A percentile compares a stretch with the other conserved stretches of the same genome.
phyloP scores from a whole-genome alignment of 2,329 filamentous ascomycete genomes.

The Pleoardoris graminearum region DNA sequence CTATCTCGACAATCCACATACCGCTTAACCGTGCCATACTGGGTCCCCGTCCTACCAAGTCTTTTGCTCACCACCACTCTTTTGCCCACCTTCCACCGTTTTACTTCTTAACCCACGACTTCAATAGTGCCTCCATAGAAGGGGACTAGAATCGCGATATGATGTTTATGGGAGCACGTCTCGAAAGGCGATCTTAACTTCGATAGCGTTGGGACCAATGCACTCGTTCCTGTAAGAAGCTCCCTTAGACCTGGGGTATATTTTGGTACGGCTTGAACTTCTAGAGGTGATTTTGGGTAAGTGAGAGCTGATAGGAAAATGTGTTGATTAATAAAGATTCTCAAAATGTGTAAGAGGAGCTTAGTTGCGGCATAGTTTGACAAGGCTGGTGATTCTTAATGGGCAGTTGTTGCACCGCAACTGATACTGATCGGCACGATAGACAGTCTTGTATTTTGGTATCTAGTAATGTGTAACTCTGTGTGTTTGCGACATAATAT shows the following conservation, averaged over 20 bases:
- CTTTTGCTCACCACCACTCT: background rate
- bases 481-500: no score
- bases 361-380: no score
- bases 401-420: no score
- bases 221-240: conserved; percentile 25
- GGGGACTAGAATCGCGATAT: conserved; percentile 18
- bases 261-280: background rate
- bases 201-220: conserved; percentile 30
- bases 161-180: conserved; percentile 19
- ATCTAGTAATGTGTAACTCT: no score
- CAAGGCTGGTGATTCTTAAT: no score
- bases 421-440: no score
- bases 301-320: background rate
- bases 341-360: background rate
- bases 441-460: no score
- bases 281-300: background rate
- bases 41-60: background rate
- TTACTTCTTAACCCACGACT: background rate
- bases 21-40: background rate
- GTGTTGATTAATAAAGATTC: no score
- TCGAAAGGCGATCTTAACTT: conserved; percentile 22
- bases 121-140: background rate
- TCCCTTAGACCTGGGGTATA: conserved; percentile 12
- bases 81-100: background rate
- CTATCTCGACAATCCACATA: background rate